Base-by-base conservation (phyloP, 345 rosid genomes). In the Camelina sativa region DNA sequence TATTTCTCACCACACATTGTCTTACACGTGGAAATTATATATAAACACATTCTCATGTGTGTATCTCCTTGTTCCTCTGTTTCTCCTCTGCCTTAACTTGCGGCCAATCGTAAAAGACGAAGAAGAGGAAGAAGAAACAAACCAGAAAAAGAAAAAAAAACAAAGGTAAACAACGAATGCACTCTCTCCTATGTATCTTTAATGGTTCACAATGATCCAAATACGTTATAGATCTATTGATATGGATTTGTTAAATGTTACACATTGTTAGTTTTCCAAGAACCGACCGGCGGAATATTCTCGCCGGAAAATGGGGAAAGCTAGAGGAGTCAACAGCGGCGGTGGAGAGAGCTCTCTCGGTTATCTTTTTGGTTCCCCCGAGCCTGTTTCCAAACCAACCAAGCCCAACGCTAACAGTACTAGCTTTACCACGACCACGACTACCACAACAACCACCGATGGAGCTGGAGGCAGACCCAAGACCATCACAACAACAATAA, bases 341-440 rank as follows among this genome's bases (percentile, higher is more conserved):
- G 96, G 96, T 1, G 98, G 98, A 22, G 94, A 88, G 79, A 93
- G 98, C 78, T 93, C 97, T 46, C 76, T 91, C 73, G 94, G 88
- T n/a, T 89, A 91, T 76, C 94, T 93, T 23, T 91, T 93, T 53
- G 91, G 96, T 41, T 65, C 87, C 54, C 90, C 89, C 6, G 96
- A 82, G 66, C 79, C 87, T 32, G 81, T 86, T 8, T 53, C 75
- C 15, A 86, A 86, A 66, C 80, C 89, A 0, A 77, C 15, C 35
- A 85, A 83, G 37, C 77, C 88, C 3, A 6, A 74, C 22, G 40
- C 15, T 7, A 65, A 67, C 37, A n/a, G n/a, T n/a, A 67, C 62
- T 6, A 67, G 66, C n/a, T 47, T 65, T 22, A 43, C 74, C 9
- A 80, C 63, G 25, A 83, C 80, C 51, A 81, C 84, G 50, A 76